Base-by-base conservation (phyloP, 257 asterid genomes). In the Solanum medicagineum region DNA sequence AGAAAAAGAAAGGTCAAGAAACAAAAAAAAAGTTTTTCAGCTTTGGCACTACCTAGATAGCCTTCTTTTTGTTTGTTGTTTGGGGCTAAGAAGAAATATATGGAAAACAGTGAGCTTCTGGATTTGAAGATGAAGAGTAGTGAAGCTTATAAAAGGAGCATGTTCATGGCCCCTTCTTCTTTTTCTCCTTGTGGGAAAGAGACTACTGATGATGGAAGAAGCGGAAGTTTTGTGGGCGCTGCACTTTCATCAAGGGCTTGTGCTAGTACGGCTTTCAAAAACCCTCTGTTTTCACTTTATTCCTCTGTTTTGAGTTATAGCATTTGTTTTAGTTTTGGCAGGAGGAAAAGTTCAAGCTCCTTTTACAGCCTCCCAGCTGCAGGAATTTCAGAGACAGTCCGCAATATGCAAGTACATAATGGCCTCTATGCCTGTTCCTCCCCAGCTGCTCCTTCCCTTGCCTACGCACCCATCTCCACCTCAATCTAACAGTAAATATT, bases 301-400 rank as follows among this genome's bases (percentile, higher is more conserved):
- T 56, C 74, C 8, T 40, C 85, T 86, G 42, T 71, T 63, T 69
- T 80, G 22, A 36, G 51, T 79, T 79, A 36, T 36, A 36, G 10
- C n/a, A 11, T 32, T 55, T 9, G 71, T 84, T 83, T 77, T 20
- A 49, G 5, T 66, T 85, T 84, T 79, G n/a, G 88, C 69, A 85
- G 90, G 85, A 55, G 90, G 77, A 79, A 85, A 85, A 26, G 75
- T 85, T 85, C 90, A 90, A 81, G 84, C 75, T 20, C 84, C 88
- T 80, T 94, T 93, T 88, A 92, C 95, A 36, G 92, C 89, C 15
- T 77, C 93, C 45, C 98, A 94, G 86, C 62, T 90, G 90, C 90
- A 92, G 86, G 98, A 94, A 85, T 65, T 94, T 55, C 94, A 93
- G 91, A 92, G 93, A 84, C 97, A 94, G 89, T 90, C 81, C 53